A percentile compares a stretch with the other conserved stretches of the same genome.
phyloP scores from a whole-genome alignment of 805 yeast genomes.

The Candida awuae region DNA sequence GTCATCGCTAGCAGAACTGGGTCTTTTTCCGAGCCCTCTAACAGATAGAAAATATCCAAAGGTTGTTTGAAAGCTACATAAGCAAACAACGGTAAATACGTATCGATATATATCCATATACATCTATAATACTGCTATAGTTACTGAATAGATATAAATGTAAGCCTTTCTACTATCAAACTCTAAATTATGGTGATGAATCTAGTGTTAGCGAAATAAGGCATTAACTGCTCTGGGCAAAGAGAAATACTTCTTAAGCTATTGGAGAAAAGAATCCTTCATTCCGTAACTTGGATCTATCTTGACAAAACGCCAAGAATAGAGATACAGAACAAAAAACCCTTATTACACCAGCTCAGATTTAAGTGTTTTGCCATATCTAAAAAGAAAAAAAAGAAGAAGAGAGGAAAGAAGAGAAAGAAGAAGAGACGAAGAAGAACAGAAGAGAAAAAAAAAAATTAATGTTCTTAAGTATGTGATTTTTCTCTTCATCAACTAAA shows the following conservation, averaged over 20 bases:
- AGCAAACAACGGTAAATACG: neutral
- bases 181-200: conserved; percentile 29
- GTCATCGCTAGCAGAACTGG: conserved; percentile 38
- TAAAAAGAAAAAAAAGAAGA: neutral
- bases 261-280: neutral
- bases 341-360: neutral
- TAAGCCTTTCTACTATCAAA: conserved; percentile 33
- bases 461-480: neutral
- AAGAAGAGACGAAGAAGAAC: neutral
- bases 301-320: neutral
- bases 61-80: conserved; percentile 32
- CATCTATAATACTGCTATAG: too few relatives aligned
- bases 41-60: conserved; percentile 59
- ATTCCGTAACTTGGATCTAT: neutral
- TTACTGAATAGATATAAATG: conserved; percentile 15
- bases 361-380: conserved; percentile 1
- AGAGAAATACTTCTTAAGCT: conserved; percentile 6
- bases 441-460: neutral
- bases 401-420: neutral
- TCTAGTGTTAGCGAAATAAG: conserved; percentile 34
- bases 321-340: neutral
- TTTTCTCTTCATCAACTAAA: too few relatives aligned
- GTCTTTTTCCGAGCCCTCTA: conserved; percentile 58
- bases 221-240: conserved; percentile 21
- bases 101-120: too few relatives aligned